These are phyloP conservation scores for Yarrowia sp. DNA, from an alignment of 805 yeast species.

Conservation along the genomic window DNA sequence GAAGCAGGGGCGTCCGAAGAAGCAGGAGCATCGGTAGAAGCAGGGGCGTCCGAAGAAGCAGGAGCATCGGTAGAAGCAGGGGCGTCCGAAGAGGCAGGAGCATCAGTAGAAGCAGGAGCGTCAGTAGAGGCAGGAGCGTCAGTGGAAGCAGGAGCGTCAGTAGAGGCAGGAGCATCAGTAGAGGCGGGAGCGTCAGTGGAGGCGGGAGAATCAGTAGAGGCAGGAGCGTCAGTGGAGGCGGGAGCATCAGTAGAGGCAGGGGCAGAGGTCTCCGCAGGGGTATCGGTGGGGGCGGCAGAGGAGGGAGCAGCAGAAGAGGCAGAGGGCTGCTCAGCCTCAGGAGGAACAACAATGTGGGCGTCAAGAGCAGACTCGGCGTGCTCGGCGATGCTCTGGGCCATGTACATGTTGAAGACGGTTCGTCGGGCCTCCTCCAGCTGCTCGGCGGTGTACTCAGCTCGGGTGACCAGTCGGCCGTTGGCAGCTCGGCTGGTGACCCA, in stretches of 20 bases:
- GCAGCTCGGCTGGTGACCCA: background rate
- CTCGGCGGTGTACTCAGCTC: background rate
- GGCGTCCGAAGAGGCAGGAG: background rate
- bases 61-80: background rate
- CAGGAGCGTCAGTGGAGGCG: background rate
- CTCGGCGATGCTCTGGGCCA: constrained; percentile 4
- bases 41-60: background rate
- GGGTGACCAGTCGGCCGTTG: too few species aligned
- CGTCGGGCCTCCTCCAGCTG: background rate
- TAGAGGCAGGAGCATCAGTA: background rate
- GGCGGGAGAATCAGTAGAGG: background rate
- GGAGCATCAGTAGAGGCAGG: background rate
- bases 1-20: background rate
- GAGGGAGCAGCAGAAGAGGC: background rate
- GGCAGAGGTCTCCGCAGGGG: background rate
- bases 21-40: background rate
- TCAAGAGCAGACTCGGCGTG: background rate
- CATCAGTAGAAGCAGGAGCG: background rate
- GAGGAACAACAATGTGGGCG: background rate
- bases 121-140: background rate
- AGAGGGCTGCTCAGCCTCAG: too few species aligned
- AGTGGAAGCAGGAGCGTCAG: background rate
- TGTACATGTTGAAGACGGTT: constrained; percentile 4
- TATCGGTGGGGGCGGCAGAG: background rate
- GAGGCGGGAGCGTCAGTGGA: background rate